Base-by-base conservation (phyloP, 2,329 filamentous ascomycete species). In the Aspergillus uvarum region DNA sequence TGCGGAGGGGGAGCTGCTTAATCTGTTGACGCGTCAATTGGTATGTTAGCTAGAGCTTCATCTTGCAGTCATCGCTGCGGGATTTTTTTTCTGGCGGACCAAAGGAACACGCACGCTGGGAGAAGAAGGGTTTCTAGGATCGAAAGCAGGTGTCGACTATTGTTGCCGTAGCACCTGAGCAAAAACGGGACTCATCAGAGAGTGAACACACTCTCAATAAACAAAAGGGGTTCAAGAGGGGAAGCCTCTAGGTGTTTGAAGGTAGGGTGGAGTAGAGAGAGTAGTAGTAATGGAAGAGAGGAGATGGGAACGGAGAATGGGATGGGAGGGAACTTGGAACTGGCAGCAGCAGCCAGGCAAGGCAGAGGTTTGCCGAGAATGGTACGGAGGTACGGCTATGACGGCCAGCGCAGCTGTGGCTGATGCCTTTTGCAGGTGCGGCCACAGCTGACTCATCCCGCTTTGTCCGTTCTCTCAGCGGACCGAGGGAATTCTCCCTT, bases 91-190 rank as follows among this genome's bases (percentile, higher is more conserved):
- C 55, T 22, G 48, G 57, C 64, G 64, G 64, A 59, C 59, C 57
- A 66, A 66, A 50, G 63, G 65, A 69, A 69, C 66, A 68, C 65
- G 55, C 57, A 48, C 54, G 52, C 54, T 51, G 50, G 48, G 54
- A 60, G 52, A 16, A 16, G 14, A 35, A 54, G 60, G 58, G 26
- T 29, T 29, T 61, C 60, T 54, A 54, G 38, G 57, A 58, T 59
- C 61, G 61, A 68, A 66, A 66, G 67, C 72, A 76, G 74, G 74
- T 75, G 72, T 75, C 72, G 73, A 76, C 73, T 74, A 74, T 60
- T 65, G 68, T 69, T 75, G 73, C 73, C 73, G 73, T 74, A 74
- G 67, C 73, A 76, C 73, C 73, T 76, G 73, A 67, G 66, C 66
- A 65, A 56, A 71, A 68, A 67, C 70, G 65, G 68, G 66, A 75